These are phyloP conservation scores for Suhomyces sp. DNA, from an alignment of 805 yeast genomes.

Conservation along the genomic window DNA sequence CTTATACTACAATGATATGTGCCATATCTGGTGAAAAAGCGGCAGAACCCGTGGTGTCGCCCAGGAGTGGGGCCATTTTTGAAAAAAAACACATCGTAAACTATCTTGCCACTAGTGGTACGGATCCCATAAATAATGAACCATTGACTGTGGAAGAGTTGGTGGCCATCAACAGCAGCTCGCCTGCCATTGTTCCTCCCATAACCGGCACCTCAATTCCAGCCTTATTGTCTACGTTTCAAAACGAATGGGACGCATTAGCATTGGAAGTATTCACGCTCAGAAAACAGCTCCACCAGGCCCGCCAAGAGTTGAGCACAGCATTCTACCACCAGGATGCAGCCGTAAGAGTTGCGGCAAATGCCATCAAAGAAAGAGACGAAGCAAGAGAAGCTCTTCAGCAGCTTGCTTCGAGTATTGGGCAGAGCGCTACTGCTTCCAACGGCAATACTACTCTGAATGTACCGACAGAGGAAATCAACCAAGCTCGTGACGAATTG, in stretches of 20 bases:
- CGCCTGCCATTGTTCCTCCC: slow-evolving; percentile 29
- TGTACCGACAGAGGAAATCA: slow-evolving; percentile 21
- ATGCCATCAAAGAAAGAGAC: slow-evolving; percentile 71
- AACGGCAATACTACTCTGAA: background rate
- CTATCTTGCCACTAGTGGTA: slow-evolving; percentile 61
- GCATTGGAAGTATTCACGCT: slow-evolving; percentile 77
- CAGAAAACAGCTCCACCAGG: slow-evolving; percentile 63
- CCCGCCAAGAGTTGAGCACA: slow-evolving; percentile 70
- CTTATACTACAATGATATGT: slow-evolving; percentile 17
- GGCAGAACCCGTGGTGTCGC: slow-evolving; percentile 71
- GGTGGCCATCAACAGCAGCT: slow-evolving; percentile 31
- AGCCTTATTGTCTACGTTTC: slow-evolving; percentile 66
- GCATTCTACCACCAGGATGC: slow-evolving; percentile 88
- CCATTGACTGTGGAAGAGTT: slow-evolving; percentile 58
- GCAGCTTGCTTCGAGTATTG: slow-evolving; percentile 45
- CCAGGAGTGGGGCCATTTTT: slow-evolving; percentile 65
- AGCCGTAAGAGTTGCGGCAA: slow-evolving; percentile 80
- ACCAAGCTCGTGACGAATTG: slow-evolving; percentile 29
- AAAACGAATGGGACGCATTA: slow-evolving; percentile 86
- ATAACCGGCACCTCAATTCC: slow-evolving; percentile 71
- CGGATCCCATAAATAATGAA: slow-evolving; percentile 74
- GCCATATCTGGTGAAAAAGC: slow-evolving; percentile 68
- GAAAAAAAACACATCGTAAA: slow-evolving; percentile 59
- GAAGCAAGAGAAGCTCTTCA: slow-evolving; percentile 66
- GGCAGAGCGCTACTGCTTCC: slow-evolving; percentile 1